A percentile compares a stretch with the other conserved stretches of the same genome.
phyloP scores from a whole-genome alignment of 768 basidiomycete species.

The Auricularia auricula-judae region DNA sequence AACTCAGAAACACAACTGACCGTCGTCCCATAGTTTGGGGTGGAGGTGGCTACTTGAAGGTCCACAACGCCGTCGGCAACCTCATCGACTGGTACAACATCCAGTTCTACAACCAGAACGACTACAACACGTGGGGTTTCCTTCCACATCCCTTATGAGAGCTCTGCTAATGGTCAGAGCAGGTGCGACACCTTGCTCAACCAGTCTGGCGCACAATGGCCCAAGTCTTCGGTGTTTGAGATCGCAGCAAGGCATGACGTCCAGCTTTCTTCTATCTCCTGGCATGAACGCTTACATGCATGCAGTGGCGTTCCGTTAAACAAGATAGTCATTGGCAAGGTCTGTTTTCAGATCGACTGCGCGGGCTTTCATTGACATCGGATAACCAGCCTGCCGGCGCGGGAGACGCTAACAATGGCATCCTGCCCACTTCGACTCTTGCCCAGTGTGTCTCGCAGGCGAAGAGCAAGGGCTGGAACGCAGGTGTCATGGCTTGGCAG shows the following conservation, averaged over 20 bases:
- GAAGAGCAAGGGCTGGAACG: conserved; percentile 23
- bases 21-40: conserved; percentile 5
- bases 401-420: conserved; percentile 20
- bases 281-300: not conserved
- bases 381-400: conserved; percentile 6
- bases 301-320: not conserved
- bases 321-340: not conserved
- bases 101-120: not conserved
- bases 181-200: not conserved
- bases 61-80: conserved; percentile 40
- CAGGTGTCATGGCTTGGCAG: conserved; percentile 21
- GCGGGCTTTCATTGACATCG: not conserved
- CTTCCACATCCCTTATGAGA: no score
- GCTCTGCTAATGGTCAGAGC: not conserved
- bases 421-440: conserved; percentile 19
- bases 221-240: not conserved
- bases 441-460: conserved; percentile 20
- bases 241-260: not conserved
- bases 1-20: not conserved
- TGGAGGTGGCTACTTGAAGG: conserved; percentile 42
- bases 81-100: conserved; percentile 41
- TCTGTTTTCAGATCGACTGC: conserved; percentile 5
- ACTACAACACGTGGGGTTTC: not conserved
- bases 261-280: not conserved
- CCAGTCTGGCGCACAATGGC: not conserved